Percentiles rank a stretch among this genome's conserved stretches.
Conservation (phyloP, 2,329 filamentous ascomycete genomes). For the Trichoderma polysporum region DNA sequence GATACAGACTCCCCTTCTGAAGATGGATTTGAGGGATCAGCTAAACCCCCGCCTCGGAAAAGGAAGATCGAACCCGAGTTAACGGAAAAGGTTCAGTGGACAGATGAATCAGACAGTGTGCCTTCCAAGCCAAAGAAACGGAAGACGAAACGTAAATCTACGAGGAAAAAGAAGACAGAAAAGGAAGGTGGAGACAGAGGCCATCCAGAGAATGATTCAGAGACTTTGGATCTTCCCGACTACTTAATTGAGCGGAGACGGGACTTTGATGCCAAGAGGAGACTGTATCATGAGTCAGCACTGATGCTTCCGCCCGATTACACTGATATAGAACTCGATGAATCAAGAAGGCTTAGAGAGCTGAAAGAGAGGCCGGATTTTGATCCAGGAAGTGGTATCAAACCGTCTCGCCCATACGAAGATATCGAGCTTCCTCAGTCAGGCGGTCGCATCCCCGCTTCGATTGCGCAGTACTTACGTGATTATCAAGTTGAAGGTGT, state of each 20-base stretch:
- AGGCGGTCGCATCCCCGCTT: conserved; percentile 77
- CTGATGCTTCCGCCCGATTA: conserved; percentile 77
- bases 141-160: conserved; percentile 33
- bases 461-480: conserved; percentile 86
- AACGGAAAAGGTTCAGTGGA: conserved; percentile 51
- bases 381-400: conserved; percentile 50
- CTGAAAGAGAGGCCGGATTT: conserved; percentile 72
- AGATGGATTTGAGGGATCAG: conserved; percentile 8
- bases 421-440: conserved; percentile 76
- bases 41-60: conserved; percentile 31
- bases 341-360: conserved; percentile 32
- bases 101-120: conserved; percentile 58
- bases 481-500: conserved; percentile 89
- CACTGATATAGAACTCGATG: conserved; percentile 69
- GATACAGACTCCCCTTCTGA: conserved; percentile 26
- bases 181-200: conserved; percentile 32
- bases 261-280: conserved; percentile 64
- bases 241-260: conserved; percentile 69
- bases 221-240: conserved; percentile 64
- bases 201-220: conserved; percentile 43
- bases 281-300: conserved; percentile 63
- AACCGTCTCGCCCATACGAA: conserved; percentile 67
- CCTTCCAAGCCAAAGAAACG: conserved; percentile 55
- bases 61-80: conserved; percentile 39
- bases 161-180: conserved; percentile 29